Evolutionary conservation across 257 asterid genomes (phyloP).

Genomic region (Salvia hispanica): DNA sequence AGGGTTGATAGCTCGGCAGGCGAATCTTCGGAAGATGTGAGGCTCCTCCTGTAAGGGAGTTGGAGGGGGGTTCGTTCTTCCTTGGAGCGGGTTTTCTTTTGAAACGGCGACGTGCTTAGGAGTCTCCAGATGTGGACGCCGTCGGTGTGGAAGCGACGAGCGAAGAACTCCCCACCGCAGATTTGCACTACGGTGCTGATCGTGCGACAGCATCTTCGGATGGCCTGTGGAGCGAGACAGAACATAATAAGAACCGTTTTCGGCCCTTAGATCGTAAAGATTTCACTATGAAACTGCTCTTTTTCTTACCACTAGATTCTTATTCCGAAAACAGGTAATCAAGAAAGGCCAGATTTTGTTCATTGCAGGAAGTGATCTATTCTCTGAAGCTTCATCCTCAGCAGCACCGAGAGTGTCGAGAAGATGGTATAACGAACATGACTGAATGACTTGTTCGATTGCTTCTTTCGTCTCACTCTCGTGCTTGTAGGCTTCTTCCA

Average conservation of each 20-base stretch:
- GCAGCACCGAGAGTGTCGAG: slow-evolving; percentile 65
- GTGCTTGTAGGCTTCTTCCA: slow-evolving; percentile 82
- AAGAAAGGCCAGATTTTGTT: slow-evolving; percentile 97
- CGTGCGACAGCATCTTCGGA: slow-evolving; percentile 61
- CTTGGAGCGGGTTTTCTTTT: slow-evolving; percentile 51
- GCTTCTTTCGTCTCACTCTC: slow-evolving; percentile 74
- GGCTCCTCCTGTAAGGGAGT: slow-evolving; percentile 69
- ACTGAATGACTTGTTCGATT: slow-evolving; percentile 49
- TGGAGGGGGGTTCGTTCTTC: slow-evolving; percentile 53
- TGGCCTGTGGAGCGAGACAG: slow-evolving; percentile 51
- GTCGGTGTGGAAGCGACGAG: slow-evolving; percentile 79
- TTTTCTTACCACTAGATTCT: slow-evolving; percentile 69
- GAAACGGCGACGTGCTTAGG: slow-evolving; percentile 79
- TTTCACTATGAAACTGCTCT: too few relatives aligned
- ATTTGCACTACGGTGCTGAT: slow-evolving; percentile 60
- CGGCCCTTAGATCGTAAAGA: neutral
- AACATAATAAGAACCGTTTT: neutral
- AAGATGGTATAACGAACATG: slow-evolving; percentile 56
- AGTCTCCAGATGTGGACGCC: slow-evolving; percentile 87
- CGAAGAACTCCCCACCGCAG: slow-evolving; percentile 92
- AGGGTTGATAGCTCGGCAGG: slow-evolving; percentile 67
- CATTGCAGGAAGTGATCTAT: slow-evolving; percentile 89
- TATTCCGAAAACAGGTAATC: slow-evolving; percentile 73
- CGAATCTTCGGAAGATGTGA: slow-evolving; percentile 49
- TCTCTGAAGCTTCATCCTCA: slow-evolving; percentile 78